Evolutionary conservation across 2,329 filamentous ascomycete genomes (phyloP), one percentile per base, ranked within the genome.

Genomic region (Xylaria sp.): DNA sequence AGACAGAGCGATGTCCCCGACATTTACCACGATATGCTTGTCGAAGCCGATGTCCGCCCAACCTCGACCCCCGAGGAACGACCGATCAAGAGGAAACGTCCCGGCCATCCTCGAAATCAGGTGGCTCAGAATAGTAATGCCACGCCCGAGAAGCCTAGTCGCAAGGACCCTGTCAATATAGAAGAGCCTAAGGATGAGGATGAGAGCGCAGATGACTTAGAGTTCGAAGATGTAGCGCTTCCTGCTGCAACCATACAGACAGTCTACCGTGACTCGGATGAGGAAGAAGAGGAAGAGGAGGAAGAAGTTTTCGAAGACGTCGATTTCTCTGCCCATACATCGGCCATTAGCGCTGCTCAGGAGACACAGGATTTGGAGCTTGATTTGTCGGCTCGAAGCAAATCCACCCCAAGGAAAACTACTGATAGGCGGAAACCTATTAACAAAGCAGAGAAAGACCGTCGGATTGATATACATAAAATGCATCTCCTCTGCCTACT

Each of bases 401-500:
- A 79, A 1, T 73, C 74, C 50, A 73, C 78, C 25, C 63, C 77
- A 58, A 48, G 71, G 51, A 81, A 79, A 58, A 77, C 70, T 1
- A 75, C 70, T 0, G 82, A 84, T 27, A 81, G 84, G 55, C 83
- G 85, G 60, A 89, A 85, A 74, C 83, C 85, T 1, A 80, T 89
- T 3, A 87, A 79, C 27, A 86, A 83, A 70, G 84, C 84, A 23
- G 88, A 90, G 73, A 86, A 82, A 69, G 80, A 81, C 51, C 81
- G 78, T 16, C 88, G 94, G 23, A 78, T 96, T 35, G 87, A 93
- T 60, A 85, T 94, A n/a, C 96, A 99, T 79, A 97, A 95, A 79
- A 84, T 90, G 69, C 94, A 99, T 80, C 72, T 98, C 0, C 82
- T 98, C 16, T 97, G 93, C 77, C 84, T 99, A 1, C 81, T 99